Base-by-base conservation (phyloP, 2,329 filamentous ascomycete genomes). In the Aspergillus alliaceus region DNA sequence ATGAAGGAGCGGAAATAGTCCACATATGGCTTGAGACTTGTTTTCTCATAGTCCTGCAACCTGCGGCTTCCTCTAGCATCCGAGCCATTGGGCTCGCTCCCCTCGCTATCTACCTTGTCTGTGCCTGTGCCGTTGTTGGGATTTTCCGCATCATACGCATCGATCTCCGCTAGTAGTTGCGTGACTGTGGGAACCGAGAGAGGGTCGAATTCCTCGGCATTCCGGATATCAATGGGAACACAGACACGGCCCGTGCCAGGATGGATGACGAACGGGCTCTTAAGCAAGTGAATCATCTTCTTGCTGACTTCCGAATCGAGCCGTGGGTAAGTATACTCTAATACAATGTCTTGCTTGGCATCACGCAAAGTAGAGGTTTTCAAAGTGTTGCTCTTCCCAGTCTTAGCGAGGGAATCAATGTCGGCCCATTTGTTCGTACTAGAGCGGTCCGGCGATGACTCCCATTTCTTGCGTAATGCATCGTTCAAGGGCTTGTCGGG, bases 221-320 rank as follows among this genome's bases (percentile, higher is more conserved):
- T 81, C 34, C 79, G 78, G 1, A 86, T 84, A 71, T 98, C 90
- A 67, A 99, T 98, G 2, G 95, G 95, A 51, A 99, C 95, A 78
- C 95, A 99, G 6, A 99, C 91, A 54, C 93, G 81, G 1, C 95
- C 93, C 0, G 95, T 99, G 18, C 92, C 92, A 0, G 95, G 95
- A 72, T 99, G 95, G 35, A 99, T 88, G 59, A 97, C 93, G 70
- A 99, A 99, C 0, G 95, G 95, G 60, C 89, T 93, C 74, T 99
- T 99, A 66, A 99, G 87, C 82, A 99, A 86, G 83, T 99, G 95
- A 79, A 97, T 98, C 56, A 96, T 86, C 73, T 97, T 96, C 81
- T 98, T 98, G 71, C 90, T 95, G 72, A 99, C 95, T 75, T 96
- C 92, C 60, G 95, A 93, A 80, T 99, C 95, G 54, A 99, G 89